Percentiles rank a stretch among this genome's conserved stretches.
phyloP scores from a whole-genome alignment of 75 land plant genomes.

The Pinus tabuliformis region DNA sequence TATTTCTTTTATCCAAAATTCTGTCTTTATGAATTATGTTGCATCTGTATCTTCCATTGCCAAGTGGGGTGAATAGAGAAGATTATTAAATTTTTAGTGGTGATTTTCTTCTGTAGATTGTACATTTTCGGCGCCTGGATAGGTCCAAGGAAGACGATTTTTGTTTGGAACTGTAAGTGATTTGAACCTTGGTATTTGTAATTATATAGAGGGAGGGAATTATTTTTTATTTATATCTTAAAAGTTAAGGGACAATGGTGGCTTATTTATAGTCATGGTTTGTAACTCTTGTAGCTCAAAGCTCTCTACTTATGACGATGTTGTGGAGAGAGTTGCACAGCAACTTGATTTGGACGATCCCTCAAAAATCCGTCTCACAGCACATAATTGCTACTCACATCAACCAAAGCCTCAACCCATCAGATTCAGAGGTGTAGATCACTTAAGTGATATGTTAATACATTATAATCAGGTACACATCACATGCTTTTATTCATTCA shows the following conservation, averaged over 20 bases:
- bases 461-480: slow-evolving; percentile 49
- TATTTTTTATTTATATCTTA: not conserved
- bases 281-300: slow-evolving; percentile 34
- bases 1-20: no score
- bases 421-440: slow-evolving; percentile 44
- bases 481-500: not conserved
- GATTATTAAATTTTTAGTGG: not conserved
- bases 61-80: not conserved
- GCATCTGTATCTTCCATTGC: not conserved
- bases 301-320: slow-evolving; percentile 51
- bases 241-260: not conserved
- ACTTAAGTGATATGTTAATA: slow-evolving; percentile 43
- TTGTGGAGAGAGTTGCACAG: slow-evolving; percentile 43
- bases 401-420: slow-evolving; percentile 63
- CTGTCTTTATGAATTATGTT: not conserved
- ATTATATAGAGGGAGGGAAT: no score
- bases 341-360: slow-evolving; percentile 50
- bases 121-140: slow-evolving; percentile 49
- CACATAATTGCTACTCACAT: slow-evolving; percentile 54
- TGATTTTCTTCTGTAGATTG: slow-evolving; percentile 24
- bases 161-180: slow-evolving; percentile 49
- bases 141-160: slow-evolving; percentile 57
- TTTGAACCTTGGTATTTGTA: not conserved
- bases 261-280: not conserved
- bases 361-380: slow-evolving; percentile 44